Evolutionary conservation across 257 asterid genomes (phyloP).

Genomic region (Solanum clarkiae): DNA sequence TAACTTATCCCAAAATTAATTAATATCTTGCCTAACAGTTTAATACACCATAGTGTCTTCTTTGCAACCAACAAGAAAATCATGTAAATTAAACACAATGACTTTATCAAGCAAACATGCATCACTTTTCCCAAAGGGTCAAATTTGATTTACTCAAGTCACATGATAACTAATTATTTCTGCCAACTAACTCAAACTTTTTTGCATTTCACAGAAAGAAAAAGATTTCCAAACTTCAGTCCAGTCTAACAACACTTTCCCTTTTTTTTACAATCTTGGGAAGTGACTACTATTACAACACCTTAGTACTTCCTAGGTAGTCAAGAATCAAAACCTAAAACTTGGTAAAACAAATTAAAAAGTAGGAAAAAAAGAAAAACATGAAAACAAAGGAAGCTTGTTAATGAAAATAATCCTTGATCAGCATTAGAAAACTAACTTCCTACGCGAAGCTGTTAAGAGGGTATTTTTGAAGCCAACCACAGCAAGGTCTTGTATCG

Average conservation of each 20-base stretch:
- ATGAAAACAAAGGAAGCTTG: not conserved
- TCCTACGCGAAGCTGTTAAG: slow-evolving; percentile 41
- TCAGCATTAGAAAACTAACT: slow-evolving; percentile 43
- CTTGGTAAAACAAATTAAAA: not conserved
- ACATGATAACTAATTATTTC: not conserved
- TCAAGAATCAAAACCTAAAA: not conserved
- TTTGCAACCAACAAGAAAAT: not conserved
- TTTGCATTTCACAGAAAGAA: not conserved
- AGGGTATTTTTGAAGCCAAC: slow-evolving; percentile 25
- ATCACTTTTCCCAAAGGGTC: not conserved
- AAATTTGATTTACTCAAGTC: not conserved
- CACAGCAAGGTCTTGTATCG: slow-evolving; percentile 52
- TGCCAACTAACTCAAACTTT: slow-evolving; percentile 2
- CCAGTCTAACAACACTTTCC: not conserved
- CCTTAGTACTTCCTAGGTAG: not conserved
- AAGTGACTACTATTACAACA: not conserved
- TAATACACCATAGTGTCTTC: not conserved
- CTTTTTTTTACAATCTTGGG: not conserved
- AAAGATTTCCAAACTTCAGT: not conserved
- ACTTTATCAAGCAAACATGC: not conserved
- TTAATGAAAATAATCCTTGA: not conserved
- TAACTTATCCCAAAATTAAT: no score
- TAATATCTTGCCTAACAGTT: no score
- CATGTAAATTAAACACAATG: not conserved
- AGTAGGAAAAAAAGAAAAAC: not conserved